These are phyloP conservation scores for Fusarium coicis DNA, from an alignment of 2,329 filamentous ascomycete genomes.

Conservation along the genomic window DNA sequence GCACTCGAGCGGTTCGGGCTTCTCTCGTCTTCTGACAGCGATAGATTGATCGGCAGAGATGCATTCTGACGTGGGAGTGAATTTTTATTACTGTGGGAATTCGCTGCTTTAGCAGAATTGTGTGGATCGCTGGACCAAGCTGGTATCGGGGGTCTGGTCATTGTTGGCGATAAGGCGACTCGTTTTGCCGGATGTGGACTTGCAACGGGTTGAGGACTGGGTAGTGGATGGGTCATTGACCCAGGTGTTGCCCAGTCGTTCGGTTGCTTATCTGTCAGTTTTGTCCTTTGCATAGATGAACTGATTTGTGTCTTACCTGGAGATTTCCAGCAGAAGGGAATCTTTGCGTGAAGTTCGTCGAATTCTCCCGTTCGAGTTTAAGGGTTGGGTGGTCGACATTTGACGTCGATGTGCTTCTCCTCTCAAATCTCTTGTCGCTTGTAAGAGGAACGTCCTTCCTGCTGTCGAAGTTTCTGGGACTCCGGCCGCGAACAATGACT, in stretches of 20 bases:
- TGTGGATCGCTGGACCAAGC: slow-evolving; percentile 57
- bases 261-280: slow-evolving; percentile 45
- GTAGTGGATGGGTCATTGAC: slow-evolving; percentile 47
- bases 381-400: slow-evolving; percentile 45
- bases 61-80: slow-evolving; percentile 43
- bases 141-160: slow-evolving; percentile 65
- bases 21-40: slow-evolving; percentile 69
- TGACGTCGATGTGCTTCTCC: slow-evolving; percentile 55
- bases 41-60: slow-evolving; percentile 61
- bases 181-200: slow-evolving; percentile 64
- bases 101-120: slow-evolving; percentile 32
- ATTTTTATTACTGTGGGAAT: slow-evolving; percentile 35
- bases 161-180: slow-evolving; percentile 62
- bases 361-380: slow-evolving; percentile 50
- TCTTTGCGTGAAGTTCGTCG: slow-evolving; percentile 44
- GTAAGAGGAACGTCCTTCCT: slow-evolving; percentile 85
- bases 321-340: slow-evolving; percentile 49
- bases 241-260: slow-evolving; percentile 60
- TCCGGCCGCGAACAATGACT: slow-evolving; percentile 94
- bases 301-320: slow-evolving; percentile 45
- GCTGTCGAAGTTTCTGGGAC: slow-evolving; percentile 93
- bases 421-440: slow-evolving; percentile 60
- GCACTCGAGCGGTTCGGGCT: slow-evolving; percentile 64
- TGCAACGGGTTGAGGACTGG: slow-evolving; percentile 44
- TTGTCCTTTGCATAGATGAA: too few relatives aligned